A percentile compares a stretch with the other conserved stretches of the same genome.
phyloP scores from a whole-genome alignment of 2,329 filamentous ascomycete genomes.

The Stagonosporopsis tanaceti region DNA sequence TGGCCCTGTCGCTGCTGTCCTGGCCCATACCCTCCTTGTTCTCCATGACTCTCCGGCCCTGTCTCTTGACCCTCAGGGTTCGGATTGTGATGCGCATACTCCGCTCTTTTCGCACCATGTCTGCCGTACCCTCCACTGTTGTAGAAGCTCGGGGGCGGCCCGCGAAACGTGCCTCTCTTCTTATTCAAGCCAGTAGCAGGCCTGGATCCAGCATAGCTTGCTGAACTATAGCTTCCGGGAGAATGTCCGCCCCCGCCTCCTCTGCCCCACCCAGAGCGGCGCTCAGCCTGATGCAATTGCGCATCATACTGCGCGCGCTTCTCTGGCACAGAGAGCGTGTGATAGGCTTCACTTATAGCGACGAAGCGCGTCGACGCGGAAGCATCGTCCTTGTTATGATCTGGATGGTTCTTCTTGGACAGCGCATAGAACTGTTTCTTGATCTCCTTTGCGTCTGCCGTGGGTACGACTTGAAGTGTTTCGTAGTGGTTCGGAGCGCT shows the following conservation, averaged over 20 bases:
- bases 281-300: constrained; percentile 59
- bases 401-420: constrained; percentile 91
- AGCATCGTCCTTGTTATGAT: constrained; percentile 82
- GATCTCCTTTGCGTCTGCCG: constrained; percentile 77
- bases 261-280: constrained; percentile 39
- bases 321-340: constrained; percentile 72
- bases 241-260: constrained; percentile 54
- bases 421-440: constrained; percentile 94
- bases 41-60: constrained; percentile 41
- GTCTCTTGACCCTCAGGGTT: constrained; percentile 27
- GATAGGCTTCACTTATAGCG: constrained; percentile 84
- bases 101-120: constrained; percentile 66
- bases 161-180: constrained; percentile 77
- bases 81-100: constrained; percentile 49
- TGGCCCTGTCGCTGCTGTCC: constrained; percentile 61
- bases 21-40: constrained; percentile 64
- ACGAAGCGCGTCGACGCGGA: constrained; percentile 78
- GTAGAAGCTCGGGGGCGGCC: constrained; percentile 91
- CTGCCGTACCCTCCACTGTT: constrained; percentile 79
- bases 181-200: constrained; percentile 82
- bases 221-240: constrained; percentile 62
- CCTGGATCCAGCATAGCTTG: constrained; percentile 73
- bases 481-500: constrained; percentile 76
- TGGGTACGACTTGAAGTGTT: constrained; percentile 73
- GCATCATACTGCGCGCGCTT: constrained; percentile 86